Percentiles rank a stretch among this genome's conserved stretches.
Conservation (phyloP, 192 early-diverging fungal genomes). For the Rhizophlyctis rosea region DNA sequence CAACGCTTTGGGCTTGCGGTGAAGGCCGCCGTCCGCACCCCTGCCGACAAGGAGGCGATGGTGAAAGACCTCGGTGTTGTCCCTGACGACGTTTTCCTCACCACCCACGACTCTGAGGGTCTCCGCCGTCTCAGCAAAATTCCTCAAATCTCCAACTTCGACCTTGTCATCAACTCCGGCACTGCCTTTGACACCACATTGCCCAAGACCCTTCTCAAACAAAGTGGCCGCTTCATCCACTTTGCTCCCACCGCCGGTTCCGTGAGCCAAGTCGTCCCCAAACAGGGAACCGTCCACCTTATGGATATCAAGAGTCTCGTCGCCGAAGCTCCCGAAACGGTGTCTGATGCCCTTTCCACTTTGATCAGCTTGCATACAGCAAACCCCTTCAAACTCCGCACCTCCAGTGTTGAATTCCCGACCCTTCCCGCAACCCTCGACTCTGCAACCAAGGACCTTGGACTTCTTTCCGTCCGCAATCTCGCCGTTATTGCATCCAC, state of each 20-base stretch:
- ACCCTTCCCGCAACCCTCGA: slow-evolving; percentile 2
- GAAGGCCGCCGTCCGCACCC: slow-evolving; percentile 7
- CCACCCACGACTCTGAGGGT: background rate
- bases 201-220: background rate
- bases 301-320: slow-evolving; percentile 3
- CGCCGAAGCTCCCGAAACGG: background rate
- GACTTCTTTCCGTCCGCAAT: background rate
- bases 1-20: slow-evolving; percentile 2
- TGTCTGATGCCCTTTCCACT: background rate
- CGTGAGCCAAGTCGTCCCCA: background rate
- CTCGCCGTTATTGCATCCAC: background rate
- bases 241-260: background rate
- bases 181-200: background rate
- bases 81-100: slow-evolving; percentile 3
- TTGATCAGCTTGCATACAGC: background rate
- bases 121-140: background rate
- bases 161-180: slow-evolving; percentile 9
- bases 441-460: background rate
- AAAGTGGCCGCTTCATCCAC: background rate
- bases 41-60: background rate
- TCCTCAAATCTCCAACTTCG: background rate
- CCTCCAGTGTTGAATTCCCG: background rate
- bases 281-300: background rate
- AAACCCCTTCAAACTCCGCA: slow-evolving; percentile 6
- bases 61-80: background rate